Base-by-base conservation (phyloP, 2,329 filamentous ascomycete species). In the Fusarium musae region DNA sequence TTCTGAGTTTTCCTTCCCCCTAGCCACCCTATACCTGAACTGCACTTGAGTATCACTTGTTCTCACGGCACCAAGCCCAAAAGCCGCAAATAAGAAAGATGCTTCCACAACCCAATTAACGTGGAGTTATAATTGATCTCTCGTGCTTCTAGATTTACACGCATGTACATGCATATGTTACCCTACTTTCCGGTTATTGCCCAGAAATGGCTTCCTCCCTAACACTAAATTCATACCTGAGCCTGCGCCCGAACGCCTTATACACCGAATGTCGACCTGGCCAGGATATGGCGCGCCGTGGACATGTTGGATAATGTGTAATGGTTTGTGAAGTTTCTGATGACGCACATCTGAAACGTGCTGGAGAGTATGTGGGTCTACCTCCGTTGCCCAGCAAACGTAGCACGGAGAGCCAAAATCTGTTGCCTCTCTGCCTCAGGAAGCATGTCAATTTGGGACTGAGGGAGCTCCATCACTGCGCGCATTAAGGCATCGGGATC, bases 381-480 rank as follows among this genome's bases (percentile, higher is more conserved):
- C 74, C 81, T 80, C 67, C 81, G 75, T 65, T 85, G 83, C 21
- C 76, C 79, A 67, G 85, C 85, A 76, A 93, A 87, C 62, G 89
- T 87, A 73, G 92, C 91, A 61, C 94, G 88, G 63, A 98, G 84
- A 42, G 91, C 87, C 84, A 97, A 88, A 62, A 98, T 92, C 81
- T 98, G 94, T 69, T 89, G 89, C 60, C 93, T 88, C 78, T 96
- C 92, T 26, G 89, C 88, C 42, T 94, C 92, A 10, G 93, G 91
- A 54, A 98, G 85, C 78, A 90, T 89, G 79, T 96, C 92, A 75
- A 98, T 95, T 63, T 93, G 90, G 66, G 93, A 88, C 78, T 93
- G 92, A 5, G 94, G 90, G 84, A 98, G 90, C 60, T 88, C 89
- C 85, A 98, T 87, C 53, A 98, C 93, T 77, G 95, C 93, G 72